Base-by-base conservation (phyloP, 768 basidiomycete species). In the Lentinula aciculospora region DNA sequence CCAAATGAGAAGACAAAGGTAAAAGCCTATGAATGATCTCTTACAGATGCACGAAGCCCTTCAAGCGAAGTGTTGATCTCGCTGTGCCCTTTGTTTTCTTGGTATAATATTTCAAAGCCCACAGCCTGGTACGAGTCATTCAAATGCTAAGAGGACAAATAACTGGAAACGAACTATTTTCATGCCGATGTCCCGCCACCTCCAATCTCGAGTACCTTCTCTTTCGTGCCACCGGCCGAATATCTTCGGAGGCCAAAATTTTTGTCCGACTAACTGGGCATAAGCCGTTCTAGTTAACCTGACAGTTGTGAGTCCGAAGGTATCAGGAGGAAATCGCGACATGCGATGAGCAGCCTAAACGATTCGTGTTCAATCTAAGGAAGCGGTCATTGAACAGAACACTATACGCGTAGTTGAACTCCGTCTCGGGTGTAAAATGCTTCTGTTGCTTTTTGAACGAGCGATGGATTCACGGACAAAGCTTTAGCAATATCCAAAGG, bases 371-470 rank as follows among this genome's bases (percentile, higher is more conserved):
- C 42, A 19, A 50, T 40, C 28, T 51, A 12, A 60, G 15, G 12
- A 53, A 28, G 51, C 28, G 27, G 51, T 7, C 57, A 9, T 48
- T 6, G 7, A 5, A 21, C 0, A 6, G 3, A 21, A 32, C 42
- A 69, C 86, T 9, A 70, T 70, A 96, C 92, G 37, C 94, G 85
- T 55, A 98, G 75, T 69, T 95, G 94, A 13, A 88, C 76, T 1
- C 91, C 89, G 74, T 98, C 97, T 54, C 97, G 81, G 3, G 94
- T 97, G 69, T 99, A 99, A 69, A 99, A 99, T 3, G 89, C 81
- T 70, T 95, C 94, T 3, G 90, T 81, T 0, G 95, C 90, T 65
- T 86, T 88, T 64, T 98, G 94, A 15, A 95, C 76, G 13, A 99
- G 79, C 2, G 78, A 71, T 0, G 87, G 88, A 60, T 84, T 74